These are phyloP conservation scores for Phellopilus nigrolimitatus DNA, from an alignment of 1,284 basidiomycete species.

Conservation along the genomic window DNA sequence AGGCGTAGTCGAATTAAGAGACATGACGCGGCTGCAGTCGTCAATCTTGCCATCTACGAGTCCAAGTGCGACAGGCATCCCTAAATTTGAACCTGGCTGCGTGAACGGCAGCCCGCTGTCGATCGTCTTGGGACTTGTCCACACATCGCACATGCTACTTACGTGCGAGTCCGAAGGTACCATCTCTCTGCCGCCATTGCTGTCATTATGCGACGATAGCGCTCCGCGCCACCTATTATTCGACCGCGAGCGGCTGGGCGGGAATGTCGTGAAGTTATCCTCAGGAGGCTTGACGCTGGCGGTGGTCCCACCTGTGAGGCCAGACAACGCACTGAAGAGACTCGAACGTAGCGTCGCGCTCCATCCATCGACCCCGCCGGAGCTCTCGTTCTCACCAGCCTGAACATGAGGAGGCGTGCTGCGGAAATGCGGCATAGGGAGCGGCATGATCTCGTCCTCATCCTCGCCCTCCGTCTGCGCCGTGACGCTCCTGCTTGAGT, in stretches of 20 bases:
- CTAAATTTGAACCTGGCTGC: background rate
- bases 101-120: background rate
- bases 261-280: constrained; percentile 8
- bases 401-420: background rate
- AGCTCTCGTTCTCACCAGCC: background rate
- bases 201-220: background rate
- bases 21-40: background rate
- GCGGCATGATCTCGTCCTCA: constrained; percentile 5
- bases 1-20: background rate
- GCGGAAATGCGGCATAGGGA: constrained; percentile 9
- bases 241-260: constrained; percentile 2
- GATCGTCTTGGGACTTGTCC: background rate
- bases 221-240: constrained; percentile 10
- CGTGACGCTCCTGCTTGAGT: background rate
- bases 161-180: background rate
- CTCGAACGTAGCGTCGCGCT: constrained; percentile 15
- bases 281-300: background rate
- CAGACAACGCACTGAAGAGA: constrained; percentile 15
- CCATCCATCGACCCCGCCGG: constrained; percentile 10
- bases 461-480: constrained; percentile 3
- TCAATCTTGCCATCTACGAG: background rate
- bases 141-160: background rate
- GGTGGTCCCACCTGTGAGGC: background rate
- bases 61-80: background rate
- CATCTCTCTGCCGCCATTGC: background rate